Evolutionary conservation across 768 basidiomycete species (phyloP).

Genomic region (Pisolithus orientalis): DNA sequence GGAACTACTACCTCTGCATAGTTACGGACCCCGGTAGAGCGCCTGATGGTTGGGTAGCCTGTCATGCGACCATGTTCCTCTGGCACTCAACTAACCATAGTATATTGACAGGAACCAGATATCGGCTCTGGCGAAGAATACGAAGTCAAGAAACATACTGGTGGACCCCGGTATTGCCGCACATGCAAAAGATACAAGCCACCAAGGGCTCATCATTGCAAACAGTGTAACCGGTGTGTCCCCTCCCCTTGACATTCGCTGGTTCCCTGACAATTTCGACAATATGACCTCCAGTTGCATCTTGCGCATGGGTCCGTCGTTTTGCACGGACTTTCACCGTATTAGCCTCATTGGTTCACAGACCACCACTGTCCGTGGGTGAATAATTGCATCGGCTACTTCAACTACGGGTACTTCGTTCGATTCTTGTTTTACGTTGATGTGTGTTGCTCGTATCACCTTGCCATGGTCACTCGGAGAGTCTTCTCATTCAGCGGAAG

Average conservation of each 20-base stretch:
- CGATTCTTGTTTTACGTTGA: conserved; percentile 93
- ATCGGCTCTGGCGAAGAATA: conserved; percentile 57
- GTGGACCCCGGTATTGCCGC: conserved; percentile 78
- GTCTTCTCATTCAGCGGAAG: conserved; percentile 41
- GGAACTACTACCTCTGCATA: conserved; percentile 87
- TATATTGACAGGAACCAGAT: conserved; percentile 60
- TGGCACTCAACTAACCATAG: conserved; percentile 5
- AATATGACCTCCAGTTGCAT: conserved; percentile 50
- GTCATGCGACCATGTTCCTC: neutral
- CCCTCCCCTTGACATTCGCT: neutral
- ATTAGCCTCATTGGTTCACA: conserved; percentile 22
- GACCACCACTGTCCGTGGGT: conserved; percentile 94
- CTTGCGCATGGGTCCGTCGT: conserved; percentile 75
- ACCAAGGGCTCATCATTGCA: conserved; percentile 89
- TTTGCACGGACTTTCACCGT: neutral
- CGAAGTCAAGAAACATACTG: conserved; percentile 88
- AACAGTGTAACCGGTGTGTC: conserved; percentile 72
- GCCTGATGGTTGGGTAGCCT: conserved; percentile 68
- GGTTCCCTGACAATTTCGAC: conserved; percentile 1
- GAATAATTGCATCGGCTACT: conserved; percentile 90
- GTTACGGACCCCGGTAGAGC: conserved; percentile 80
- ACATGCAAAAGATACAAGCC: conserved; percentile 84
- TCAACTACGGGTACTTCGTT: conserved; percentile 84
- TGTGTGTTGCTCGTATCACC: conserved; percentile 81
- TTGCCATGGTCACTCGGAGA: conserved; percentile 72